Evolutionary conservation across 2,329 filamentous ascomycete species (phyloP).

Genomic region (Dactylella cylindrospora): DNA sequence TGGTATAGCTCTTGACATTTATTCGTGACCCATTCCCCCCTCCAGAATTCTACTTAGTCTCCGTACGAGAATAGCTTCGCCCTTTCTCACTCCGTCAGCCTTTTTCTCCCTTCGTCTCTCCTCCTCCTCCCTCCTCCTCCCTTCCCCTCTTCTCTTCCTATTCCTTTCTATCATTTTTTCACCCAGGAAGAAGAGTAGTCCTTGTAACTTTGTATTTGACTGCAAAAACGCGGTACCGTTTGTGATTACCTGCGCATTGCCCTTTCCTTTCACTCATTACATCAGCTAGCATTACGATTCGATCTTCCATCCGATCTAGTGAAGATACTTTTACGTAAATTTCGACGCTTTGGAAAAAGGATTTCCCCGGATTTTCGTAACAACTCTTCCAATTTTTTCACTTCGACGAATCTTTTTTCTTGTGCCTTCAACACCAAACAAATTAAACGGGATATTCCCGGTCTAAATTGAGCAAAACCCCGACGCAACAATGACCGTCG

Average conservation of each 20-base stretch:
- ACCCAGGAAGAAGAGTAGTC: too few relatives aligned
- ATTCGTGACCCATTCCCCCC: too few relatives aligned
- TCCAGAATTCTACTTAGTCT: too few relatives aligned
- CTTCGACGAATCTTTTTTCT: neutral
- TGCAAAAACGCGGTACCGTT: too few relatives aligned
- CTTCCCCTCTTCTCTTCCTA: neutral
- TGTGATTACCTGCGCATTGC: too few relatives aligned
- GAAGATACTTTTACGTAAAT: too few relatives aligned
- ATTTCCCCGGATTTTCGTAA: conserved; percentile 9
- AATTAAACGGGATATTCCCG: neutral
- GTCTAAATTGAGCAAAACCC: neutral
- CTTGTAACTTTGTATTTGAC: too few relatives aligned
- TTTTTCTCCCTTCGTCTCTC: neutral
- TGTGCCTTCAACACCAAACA: conserved; percentile 20
- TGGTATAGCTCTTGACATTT: too few relatives aligned
- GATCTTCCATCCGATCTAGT: too few relatives aligned
- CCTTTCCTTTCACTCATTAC: too few relatives aligned
- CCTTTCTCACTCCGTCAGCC: neutral
- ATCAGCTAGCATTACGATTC: too few relatives aligned
- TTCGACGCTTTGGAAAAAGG: too few relatives aligned
- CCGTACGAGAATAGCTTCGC: neutral
- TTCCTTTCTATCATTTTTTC: neutral
- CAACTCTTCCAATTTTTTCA: neutral
- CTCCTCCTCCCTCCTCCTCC: neutral
- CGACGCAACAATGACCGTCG: conserved; percentile 47